Base-by-base conservation (phyloP, 345 rosid species). In the Eucalyptus cloeziana region DNA sequence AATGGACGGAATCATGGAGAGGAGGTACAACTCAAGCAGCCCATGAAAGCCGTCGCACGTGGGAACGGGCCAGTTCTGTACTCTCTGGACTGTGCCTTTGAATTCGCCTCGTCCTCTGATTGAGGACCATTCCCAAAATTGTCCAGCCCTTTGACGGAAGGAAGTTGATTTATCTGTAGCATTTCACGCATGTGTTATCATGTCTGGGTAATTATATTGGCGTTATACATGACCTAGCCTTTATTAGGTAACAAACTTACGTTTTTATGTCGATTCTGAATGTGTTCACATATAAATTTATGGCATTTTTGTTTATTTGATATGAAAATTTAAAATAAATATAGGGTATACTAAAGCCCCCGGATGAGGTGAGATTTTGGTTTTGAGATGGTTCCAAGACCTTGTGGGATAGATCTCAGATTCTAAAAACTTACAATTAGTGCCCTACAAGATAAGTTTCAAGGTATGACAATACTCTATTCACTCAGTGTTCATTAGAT, bases 321-420 rank as follows among this genome's bases (percentile, higher is more conserved):
- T 10, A 19, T 5, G 8, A 10, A 37, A 71, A 5, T 76, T 71
- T 37, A 3, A 11, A 40, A 19, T 44, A 76, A 71, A 71, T 37
- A 37, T 4, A 37, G 1, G 5, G 10, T 21, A 21, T 12, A 2
- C 45, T 33, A 33, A 33, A 21, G 7, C 10, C 4, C 3, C 2
- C 2, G 4, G 45, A 33, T 3, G 2, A 10, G 7, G 11, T 5
- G 6, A 2, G 45, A 6, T 37, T 16, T 71, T 71, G 27, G 7
- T 71, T 69, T 67, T 9, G 43, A 31, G 5, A 10, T 67, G 24
- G 12, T 16, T 31, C 7, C 14, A 37, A 71, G 2, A 21, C 4
- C 13, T 1, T 76, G 3, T 71, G 10, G 5, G 27, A 22, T 19
- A 19, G 83, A 76, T 40, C 10, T 37, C 2, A 7, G 4, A 37